A percentile compares a stretch with the other conserved stretches of the same genome.
Evolutionary conservation across 441 rosid species (phyloP).

Genomic region (Omphalea diandra): DNA sequence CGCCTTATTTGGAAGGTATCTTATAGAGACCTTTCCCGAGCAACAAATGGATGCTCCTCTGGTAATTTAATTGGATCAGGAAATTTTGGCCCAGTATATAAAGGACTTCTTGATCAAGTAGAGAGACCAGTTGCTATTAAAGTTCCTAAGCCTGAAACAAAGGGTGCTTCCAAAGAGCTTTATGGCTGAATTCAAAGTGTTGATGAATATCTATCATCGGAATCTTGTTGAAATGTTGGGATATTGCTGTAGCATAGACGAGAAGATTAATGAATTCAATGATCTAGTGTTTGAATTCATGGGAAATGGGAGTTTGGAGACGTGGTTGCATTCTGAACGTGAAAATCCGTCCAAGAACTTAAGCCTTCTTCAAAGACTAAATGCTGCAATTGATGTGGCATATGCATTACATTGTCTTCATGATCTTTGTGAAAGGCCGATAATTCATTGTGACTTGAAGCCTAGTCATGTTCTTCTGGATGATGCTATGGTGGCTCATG

Average conservation of each 20-base stretch:
- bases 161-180: neutral
- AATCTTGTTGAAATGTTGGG: neutral
- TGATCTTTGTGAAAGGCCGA: neutral
- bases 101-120: neutral
- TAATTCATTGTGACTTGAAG: neutral
- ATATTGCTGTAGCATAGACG: neutral
- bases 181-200: neutral
- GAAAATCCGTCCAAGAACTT: neutral
- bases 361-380: neutral
- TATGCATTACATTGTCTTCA: neutral
- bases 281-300: neutral
- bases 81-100: constrained; percentile 30
- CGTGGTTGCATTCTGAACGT: neutral
- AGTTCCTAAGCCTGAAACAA: neutral
- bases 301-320: neutral
- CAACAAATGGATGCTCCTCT: constrained; percentile 29
- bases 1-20: constrained; percentile 2
- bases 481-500: constrained; percentile 4
- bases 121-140: neutral
- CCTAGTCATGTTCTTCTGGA: constrained; percentile 1
- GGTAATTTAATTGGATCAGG: constrained; percentile 31
- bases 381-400: neutral
- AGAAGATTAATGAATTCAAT: neutral
- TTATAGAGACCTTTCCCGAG: constrained; percentile 18
- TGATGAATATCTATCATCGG: neutral